Conservation (phyloP, 768 basidiomycete genomes). For the Leccinellum rugosiceps region DNA sequence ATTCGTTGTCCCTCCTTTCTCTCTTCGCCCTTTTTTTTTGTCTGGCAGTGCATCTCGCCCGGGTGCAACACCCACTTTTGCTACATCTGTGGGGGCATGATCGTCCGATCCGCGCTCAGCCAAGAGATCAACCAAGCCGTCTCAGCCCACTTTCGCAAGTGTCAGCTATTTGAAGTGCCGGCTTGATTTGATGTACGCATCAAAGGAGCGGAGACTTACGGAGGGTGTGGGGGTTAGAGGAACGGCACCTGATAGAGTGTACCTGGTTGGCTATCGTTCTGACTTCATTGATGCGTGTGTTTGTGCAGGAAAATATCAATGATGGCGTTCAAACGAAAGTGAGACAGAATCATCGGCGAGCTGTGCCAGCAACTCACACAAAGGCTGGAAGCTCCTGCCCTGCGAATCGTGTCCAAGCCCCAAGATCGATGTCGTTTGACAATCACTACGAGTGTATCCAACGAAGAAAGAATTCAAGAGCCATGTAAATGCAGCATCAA, state of each 20-base stretch:
- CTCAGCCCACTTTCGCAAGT: constrained; percentile 33
- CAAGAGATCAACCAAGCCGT: constrained; percentile 31
- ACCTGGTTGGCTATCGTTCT: neutral
- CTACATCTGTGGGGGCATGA: constrained; percentile 47
- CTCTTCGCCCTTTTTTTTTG: too few relatives aligned
- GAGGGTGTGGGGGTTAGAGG: neutral
- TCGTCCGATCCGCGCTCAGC: constrained; percentile 38
- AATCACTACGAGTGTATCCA: neutral
- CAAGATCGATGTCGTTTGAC: neutral
- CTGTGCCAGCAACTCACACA: too few relatives aligned
- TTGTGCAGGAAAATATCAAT: neutral
- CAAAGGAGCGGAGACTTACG: neutral
- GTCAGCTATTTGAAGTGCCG: constrained; percentile 36
- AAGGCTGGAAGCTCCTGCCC: too few relatives aligned
- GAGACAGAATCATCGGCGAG: neutral
- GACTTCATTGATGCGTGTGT: neutral
- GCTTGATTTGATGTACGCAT: constrained; percentile 4
- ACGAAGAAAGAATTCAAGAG: neutral
- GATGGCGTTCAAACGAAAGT: neutral
- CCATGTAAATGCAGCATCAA: neutral
- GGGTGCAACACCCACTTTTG: constrained; percentile 63
- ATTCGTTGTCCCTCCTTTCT: neutral
- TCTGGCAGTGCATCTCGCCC: constrained; percentile 47
- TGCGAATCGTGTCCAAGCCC: too few relatives aligned
- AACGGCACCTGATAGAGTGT: neutral